These are phyloP conservation scores for Tylopilus intermedius DNA, from an alignment of 768 basidiomycete species.

Conservation along the genomic window DNA sequence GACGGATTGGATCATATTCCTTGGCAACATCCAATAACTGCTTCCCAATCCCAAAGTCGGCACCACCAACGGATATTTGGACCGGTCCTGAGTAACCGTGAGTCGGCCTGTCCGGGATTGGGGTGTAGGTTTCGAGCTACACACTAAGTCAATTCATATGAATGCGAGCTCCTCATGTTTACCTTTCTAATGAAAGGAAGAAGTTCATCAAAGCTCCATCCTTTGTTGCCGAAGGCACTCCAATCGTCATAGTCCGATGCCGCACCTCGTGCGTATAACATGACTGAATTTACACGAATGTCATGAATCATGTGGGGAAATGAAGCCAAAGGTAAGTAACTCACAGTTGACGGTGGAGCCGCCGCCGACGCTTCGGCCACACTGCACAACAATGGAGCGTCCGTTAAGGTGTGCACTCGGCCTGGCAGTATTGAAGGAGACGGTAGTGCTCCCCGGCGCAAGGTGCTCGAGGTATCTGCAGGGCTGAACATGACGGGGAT, in stretches of 20 bases:
- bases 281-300: constrained; percentile 18
- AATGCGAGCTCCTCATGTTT: not conserved
- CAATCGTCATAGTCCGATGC: constrained; percentile 67
- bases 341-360: constrained; percentile 60
- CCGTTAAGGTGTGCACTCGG: constrained; percentile 42
- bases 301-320: too few species aligned
- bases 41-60: constrained; percentile 20
- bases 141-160: too few species aligned
- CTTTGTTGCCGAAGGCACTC: constrained; percentile 46
- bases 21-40: constrained; percentile 45
- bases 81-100: constrained; percentile 36
- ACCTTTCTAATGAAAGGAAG: constrained; percentile 60
- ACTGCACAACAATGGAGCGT: constrained; percentile 40
- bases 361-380: constrained; percentile 54
- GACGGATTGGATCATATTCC: constrained; percentile 44
- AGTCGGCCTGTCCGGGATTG: constrained; percentile 26
- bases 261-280: constrained; percentile 54
- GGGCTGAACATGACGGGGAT: constrained; percentile 49
- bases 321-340: constrained; percentile 6
- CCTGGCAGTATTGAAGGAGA: constrained; percentile 38
- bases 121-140: constrained; percentile 35
- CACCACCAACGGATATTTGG: constrained; percentile 15
- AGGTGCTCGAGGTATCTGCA: constrained; percentile 46
- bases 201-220: constrained; percentile 56
- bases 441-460: constrained; percentile 33